Evolutionary conservation across 805 yeast species (phyloP), one percentile per base, ranked within the genome.

Genomic region (Cyberlindnera lachancei): DNA sequence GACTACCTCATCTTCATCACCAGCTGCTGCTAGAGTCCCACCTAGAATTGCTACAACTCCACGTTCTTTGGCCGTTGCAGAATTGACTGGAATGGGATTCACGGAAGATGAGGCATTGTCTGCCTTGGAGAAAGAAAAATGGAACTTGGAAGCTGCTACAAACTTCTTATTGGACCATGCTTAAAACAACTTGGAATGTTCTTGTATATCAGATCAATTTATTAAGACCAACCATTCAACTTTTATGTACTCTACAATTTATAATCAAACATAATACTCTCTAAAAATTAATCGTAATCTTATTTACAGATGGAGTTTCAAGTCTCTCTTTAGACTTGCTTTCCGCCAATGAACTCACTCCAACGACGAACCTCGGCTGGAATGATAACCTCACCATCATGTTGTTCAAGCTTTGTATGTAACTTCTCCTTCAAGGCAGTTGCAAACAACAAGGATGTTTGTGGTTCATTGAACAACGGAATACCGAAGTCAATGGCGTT

Each of bases 401-500:
- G 68, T 33, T 74, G 73, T n/a, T 64, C 59, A 32, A 75, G 60
- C 45, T 65, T 62, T 22, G 66, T 67, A 45, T 74, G 63, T 45
- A 83, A 68, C 53, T 87, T 86, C 34, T 63, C 74, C 45, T 74
- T 74, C 63, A 92, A 68, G 43, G 95, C 84, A 53, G 76, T 65
- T 15, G 96, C 87, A 60, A 92, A 92, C 48, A 92, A 64, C 49
- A 78, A 55, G 3, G 96, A 81, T 15, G 98, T 94, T 56, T 86
- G 78, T 44, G 97, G 96, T 66, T 92, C 99, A 56, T 90, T 92
- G 69, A 92, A 90, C 55, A 92, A 68, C 26, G 98, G 96, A 52
- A 90, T 80, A 39, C 84, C 97, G 58, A 92, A 92, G 60, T 92
- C 99, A 64, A 92, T 94, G 29, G 99, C 97, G 59, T 92, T 92